Conservation (phyloP, 306 rosid genomes). For the Vigna unguiculata region DNA sequence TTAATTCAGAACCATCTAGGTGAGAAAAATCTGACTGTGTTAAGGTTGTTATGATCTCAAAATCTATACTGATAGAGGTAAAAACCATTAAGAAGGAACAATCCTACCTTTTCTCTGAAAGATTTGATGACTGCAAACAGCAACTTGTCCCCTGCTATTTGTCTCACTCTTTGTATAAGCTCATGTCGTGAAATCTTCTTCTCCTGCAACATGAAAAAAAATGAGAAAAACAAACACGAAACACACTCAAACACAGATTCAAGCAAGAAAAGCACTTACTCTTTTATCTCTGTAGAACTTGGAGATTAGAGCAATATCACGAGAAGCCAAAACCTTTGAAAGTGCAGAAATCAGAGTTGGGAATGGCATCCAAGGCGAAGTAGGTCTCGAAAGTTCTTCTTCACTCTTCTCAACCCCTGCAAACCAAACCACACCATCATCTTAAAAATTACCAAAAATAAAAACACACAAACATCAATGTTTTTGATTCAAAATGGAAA, state of each 20-base stretch:
- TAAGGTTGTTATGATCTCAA: no score
- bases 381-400: constrained; percentile 60
- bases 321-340: constrained; percentile 60
- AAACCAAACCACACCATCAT: constrained; percentile 3
- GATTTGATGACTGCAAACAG: constrained; percentile 66
- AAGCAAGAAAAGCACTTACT: constrained; percentile 49
- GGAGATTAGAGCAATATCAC: constrained; percentile 53
- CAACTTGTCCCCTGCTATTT: constrained; percentile 79
- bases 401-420: constrained; percentile 54
- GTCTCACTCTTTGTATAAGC: constrained; percentile 68
- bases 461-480: not conserved
- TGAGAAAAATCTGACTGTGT: no score
- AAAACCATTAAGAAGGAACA: not conserved
- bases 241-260: not conserved
- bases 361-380: constrained; percentile 93
- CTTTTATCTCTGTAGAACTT: constrained; percentile 65
- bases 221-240: not conserved
- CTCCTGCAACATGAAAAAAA: constrained; percentile 50
- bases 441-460: constrained; percentile 3
- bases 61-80: not conserved
- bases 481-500: not conserved
- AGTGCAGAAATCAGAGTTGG: constrained; percentile 73
- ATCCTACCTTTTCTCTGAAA: constrained; percentile 67
- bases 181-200: constrained; percentile 69
- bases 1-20: not conserved